A percentile compares a stretch with the other conserved stretches of the same genome.
These are phyloP conservation scores for Hemileccinum impolitum DNA, from an alignment of 768 basidiomycete species.

Conservation along the genomic window DNA sequence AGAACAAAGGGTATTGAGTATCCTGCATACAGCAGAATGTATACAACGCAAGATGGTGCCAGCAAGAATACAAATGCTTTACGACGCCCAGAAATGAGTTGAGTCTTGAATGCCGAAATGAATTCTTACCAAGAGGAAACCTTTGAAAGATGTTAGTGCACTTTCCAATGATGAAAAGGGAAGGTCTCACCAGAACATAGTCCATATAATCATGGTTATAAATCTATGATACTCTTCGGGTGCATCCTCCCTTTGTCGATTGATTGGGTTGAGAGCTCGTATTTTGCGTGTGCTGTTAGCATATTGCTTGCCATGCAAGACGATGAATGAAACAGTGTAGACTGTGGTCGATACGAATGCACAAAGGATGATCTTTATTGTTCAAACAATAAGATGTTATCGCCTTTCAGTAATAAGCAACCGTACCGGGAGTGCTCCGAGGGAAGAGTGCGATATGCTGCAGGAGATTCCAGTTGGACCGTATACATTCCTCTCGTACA, in stretches of 20 bases:
- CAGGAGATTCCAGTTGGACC: constrained; percentile 52
- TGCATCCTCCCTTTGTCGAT: constrained; percentile 40
- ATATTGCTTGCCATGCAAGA: constrained; percentile 54
- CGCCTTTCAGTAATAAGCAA: neutral
- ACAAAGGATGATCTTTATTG: constrained; percentile 52
- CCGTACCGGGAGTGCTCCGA: constrained; percentile 62
- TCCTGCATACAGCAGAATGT: constrained; percentile 47
- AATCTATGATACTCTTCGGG: constrained; percentile 57
- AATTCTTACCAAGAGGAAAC: constrained; percentile 55
- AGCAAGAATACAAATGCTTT: constrained; percentile 59
- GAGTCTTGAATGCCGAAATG: neutral
- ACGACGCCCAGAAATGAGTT: constrained; percentile 6
- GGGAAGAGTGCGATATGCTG: constrained; percentile 42
- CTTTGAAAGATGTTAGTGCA: constrained; percentile 30
- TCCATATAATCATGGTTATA: constrained; percentile 56
- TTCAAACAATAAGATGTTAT: constrained; percentile 3
- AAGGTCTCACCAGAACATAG: constrained; percentile 63
- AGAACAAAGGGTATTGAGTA: constrained; percentile 43
- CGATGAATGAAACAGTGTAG: constrained; percentile 60
- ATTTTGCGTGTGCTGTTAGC: constrained; percentile 51
- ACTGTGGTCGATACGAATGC: constrained; percentile 52
- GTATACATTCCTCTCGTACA: constrained; percentile 43
- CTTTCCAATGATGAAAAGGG: neutral
- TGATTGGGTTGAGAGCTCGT: constrained; percentile 47
- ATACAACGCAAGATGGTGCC: constrained; percentile 55